Conservation (phyloP, 2,329 filamentous ascomycete species). For the Exophiala alcalophila region DNA sequence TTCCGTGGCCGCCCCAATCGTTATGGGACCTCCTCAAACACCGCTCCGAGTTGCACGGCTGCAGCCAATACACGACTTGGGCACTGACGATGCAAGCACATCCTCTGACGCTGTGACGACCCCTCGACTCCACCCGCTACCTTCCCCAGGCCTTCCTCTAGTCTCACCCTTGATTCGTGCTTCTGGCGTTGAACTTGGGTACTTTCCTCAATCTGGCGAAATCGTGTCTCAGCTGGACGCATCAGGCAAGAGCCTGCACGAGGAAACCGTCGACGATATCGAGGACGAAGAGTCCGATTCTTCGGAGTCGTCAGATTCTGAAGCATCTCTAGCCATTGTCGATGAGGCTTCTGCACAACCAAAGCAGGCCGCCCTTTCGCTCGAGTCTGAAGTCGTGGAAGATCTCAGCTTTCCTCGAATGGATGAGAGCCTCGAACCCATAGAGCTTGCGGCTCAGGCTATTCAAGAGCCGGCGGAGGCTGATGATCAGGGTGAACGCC, state of each 20-base stretch:
- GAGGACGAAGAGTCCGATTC: not conserved
- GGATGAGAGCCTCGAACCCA: no score
- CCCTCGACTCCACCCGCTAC: constrained; percentile 39
- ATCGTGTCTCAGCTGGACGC: constrained; percentile 26
- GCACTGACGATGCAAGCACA: not conserved
- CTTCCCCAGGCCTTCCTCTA: constrained; percentile 40
- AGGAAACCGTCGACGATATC: not conserved
- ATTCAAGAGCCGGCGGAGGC: no score
- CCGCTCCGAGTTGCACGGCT: constrained; percentile 8
- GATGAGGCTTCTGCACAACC: not conserved
- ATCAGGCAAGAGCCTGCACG: constrained; percentile 9
- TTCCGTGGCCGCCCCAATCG: constrained; percentile 1
- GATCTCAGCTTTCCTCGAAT: no score
- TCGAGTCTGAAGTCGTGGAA: not conserved
- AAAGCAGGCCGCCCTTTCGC: no score
- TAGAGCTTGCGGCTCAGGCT: no score
- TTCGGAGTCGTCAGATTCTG: not conserved
- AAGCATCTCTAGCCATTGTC: constrained; percentile 1
- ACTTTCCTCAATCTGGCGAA: constrained; percentile 33
- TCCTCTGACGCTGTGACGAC: constrained; percentile 23
- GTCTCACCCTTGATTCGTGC: constrained; percentile 39
- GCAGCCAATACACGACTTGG: not conserved
- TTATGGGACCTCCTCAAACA: constrained; percentile 23
- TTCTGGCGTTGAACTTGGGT: constrained; percentile 31
- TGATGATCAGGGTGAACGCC: not conserved